phyloP scores from a whole-genome alignment of 371 early-diverging fungal species.

The Amoeboaphelidium protococcarum region DNA sequence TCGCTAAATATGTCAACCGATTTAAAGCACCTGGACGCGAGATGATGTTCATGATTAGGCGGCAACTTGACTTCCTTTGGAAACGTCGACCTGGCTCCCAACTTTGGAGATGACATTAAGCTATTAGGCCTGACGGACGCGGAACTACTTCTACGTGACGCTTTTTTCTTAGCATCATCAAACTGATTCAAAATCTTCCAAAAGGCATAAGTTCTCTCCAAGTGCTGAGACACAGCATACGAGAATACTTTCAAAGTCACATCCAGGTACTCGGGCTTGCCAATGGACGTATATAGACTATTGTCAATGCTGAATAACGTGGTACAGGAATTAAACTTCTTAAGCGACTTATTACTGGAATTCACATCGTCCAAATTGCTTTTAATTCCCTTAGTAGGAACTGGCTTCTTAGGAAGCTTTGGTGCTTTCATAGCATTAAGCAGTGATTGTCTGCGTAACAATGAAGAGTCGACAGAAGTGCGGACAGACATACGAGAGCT shows the following conservation, averaged over 20 bases:
- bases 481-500: too few species aligned
- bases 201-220: background rate
- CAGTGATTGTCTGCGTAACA: too few species aligned
- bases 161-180: background rate
- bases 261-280: background rate
- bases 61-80: too few species aligned
- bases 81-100: background rate
- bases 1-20: background rate
- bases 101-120: too few species aligned
- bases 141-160: too few species aligned
- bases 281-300: background rate
- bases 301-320: background rate
- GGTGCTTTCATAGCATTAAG: too few species aligned
- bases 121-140: too few species aligned
- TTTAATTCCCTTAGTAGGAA: background rate
- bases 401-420: background rate
- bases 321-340: background rate
- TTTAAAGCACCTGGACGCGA: background rate
- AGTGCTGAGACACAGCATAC: background rate
- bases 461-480: too few species aligned
- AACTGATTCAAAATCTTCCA: background rate
- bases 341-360: background rate
- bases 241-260: background rate
- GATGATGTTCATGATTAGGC: too few species aligned
- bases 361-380: too few species aligned